Conservation (phyloP, 352 stramenopile genomes). For the Pythium coloratum region DNA sequence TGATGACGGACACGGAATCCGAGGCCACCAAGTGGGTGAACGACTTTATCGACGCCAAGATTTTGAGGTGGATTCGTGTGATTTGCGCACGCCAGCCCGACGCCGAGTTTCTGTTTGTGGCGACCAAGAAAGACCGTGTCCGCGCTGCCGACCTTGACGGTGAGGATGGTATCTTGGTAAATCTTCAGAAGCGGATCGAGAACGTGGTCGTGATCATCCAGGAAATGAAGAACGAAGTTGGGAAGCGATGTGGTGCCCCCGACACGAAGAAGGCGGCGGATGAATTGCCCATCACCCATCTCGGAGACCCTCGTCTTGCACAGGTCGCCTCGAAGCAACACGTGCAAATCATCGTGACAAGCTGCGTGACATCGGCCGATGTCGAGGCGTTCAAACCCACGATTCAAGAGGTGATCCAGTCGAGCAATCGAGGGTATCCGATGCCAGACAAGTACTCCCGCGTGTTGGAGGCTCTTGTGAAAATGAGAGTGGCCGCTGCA, state of each 20-base stretch:
- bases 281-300: neutral
- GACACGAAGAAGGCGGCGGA: too few relatives aligned
- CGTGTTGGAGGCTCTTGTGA: neutral
- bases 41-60: constrained; percentile 6
- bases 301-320: neutral
- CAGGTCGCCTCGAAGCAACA: neutral
- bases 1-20: neutral
- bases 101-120: constrained; percentile 22
- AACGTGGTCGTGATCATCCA: neutral
- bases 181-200: neutral
- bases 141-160: neutral
- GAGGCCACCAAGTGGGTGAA: neutral
- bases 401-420: neutral
- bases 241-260: too few relatives aligned
- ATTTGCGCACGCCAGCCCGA: constrained; percentile 11
- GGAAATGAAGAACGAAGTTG: neutral
- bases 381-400: neutral
- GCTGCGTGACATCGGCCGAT: neutral
- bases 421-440: neutral
- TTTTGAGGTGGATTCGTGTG: constrained; percentile 12
- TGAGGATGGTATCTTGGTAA: neutral
- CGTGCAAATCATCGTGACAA: neutral
- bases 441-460: constrained; percentile 8
- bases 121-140: constrained; percentile 4
- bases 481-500: neutral